Percentiles rank a stretch among this genome's conserved stretches.
These are phyloP conservation scores for Hypoxylon rickii DNA, from an alignment of 495 filamentous ascomycete species.

Conservation along the genomic window DNA sequence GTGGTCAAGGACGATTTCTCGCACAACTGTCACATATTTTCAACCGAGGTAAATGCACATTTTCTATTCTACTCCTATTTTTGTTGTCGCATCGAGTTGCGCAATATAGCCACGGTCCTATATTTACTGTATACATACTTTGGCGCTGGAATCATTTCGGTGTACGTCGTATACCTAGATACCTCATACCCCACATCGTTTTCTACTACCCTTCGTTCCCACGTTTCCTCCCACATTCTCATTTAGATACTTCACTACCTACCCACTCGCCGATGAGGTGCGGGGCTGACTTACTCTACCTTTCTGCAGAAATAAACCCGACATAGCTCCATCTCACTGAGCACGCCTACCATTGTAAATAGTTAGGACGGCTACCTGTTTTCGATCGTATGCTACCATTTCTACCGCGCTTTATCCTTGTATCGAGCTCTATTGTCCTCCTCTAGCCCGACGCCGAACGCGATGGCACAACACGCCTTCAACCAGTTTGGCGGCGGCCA, in stretches of 20 bases:
- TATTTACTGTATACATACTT: background rate
- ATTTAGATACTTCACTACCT: background rate
- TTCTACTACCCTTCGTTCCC: conserved; percentile 10
- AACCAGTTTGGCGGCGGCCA: conserved; percentile 66
- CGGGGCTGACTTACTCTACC: conserved; percentile 36
- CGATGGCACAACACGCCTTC: conserved; percentile 64
- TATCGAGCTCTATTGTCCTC: background rate
- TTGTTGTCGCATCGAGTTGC: conserved; percentile 9
- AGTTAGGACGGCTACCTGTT: background rate
- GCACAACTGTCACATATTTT: conserved; percentile 10
- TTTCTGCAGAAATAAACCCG: conserved; percentile 29
- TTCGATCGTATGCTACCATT: background rate
- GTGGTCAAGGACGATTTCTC: conserved; percentile 23
- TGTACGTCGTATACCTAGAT: conserved; percentile 20
- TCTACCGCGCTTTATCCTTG: background rate
- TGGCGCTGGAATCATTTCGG: conserved; percentile 19
- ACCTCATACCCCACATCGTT: conserved; percentile 25
- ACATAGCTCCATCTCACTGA: background rate
- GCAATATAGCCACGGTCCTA: background rate
- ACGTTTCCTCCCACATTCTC: conserved; percentile 9
- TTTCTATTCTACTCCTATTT: conserved; percentile 13
- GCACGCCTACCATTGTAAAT: background rate
- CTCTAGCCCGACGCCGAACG: conserved; percentile 22
- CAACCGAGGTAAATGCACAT: conserved; percentile 25
- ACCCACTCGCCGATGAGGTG: conserved; percentile 31